Evolutionary conservation across 2,329 filamentous ascomycete genomes (phyloP), one percentile per base, ranked within the genome.

Genomic region (Sporothrix sp.): DNA sequence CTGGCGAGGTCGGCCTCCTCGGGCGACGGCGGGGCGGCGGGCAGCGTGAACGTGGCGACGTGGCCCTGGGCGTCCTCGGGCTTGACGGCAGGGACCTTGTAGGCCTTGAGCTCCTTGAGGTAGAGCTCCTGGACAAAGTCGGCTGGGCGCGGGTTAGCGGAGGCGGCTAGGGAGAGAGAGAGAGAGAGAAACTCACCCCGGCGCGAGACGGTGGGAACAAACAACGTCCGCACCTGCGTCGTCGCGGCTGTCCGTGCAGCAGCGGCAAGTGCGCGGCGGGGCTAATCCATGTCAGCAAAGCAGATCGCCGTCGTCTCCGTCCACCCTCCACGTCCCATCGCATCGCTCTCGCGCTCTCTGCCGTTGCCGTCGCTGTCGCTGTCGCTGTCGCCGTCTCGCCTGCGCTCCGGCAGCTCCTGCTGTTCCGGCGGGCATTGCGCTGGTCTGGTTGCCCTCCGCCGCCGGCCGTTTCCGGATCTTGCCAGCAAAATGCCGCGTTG

Each of bases 91-190:
- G 86, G 75, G 58, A 83, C 75, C 81, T 97, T 97, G 85, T 95
- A 97, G 71, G 82, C 81, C 75, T 91, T 93, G 67, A 98, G 82
- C 73, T 97, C 90, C 70, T 84, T 85, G 62, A 98, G 82, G 79
- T 98, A 98, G 66, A 98, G 81, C 68, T 97, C 91, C 74, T 97
- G 93, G 63, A 98, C 87, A 64, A 95, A 82, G 71, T 98, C 93
- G 81, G 87, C 93, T 97, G 47, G 23, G 30, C 38, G 66, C 61
- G 66, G 60, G 39, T 42, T 25, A 42, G 38, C 20, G 10, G 18
- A 21, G 25, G 7, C 11, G 4, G 13, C n/a, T 32, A 27, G 5
- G 4, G 10, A 21, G 23, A 33, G n/a, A 28, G 6, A 23, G 16
- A 13, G 4, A 25, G 16, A 28, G 13, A 3, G 1, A 50, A 21